Base-by-base conservation (phyloP, 352 stramenopile species). In the Globisporangium paddicum region DNA sequence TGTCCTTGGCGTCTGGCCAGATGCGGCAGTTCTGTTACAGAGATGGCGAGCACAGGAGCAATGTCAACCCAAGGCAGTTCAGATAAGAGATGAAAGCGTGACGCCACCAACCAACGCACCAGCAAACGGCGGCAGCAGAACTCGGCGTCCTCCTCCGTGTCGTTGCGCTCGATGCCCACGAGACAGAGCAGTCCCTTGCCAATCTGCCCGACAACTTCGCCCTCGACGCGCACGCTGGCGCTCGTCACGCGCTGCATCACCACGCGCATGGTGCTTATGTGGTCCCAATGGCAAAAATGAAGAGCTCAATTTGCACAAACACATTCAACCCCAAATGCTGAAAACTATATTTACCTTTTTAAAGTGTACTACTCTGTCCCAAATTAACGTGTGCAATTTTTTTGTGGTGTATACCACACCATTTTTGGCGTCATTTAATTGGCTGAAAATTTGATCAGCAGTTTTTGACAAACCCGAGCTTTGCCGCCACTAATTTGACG, bases 241-340 rank as follows among this genome's bases (percentile, higher is more conserved):
- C 82, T 93, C 38, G 79, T 85, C 63, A 90, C 86, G 42, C 86
- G 83, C 60, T 95, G 86, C 60, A 95, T 63, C 55, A 95, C 71
- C 32, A 95, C 70, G 11, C 79, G 75, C 86, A 95, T 95, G 6
- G 10, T 56, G 60, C 38, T 9, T 50, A 34, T 16, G 18, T 32
- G 28, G 41, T 28, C n/a, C 18, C 19, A n/a, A n/a, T n/a, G 25
- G 3, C 41, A 16, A 28, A 45, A 45, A 19, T 25, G 37, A 16
- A 21, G 9, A 11, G 1, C 14, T 6, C 28, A 32, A 32, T 32
- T 32, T 3, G 6, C 28, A 32, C 28, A 32, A 32, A 32, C n/a
- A n/a, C n/a, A n/a, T n/a, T n/a, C n/a, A n/a, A n/a, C n/a, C n/a
- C n/a, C n/a, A 32, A 32, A 32, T 26, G n/a, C 23, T 26, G 2